phyloP scores from a whole-genome alignment of 1,284 basidiomycete species.

The Ustilago trichophora region DNA sequence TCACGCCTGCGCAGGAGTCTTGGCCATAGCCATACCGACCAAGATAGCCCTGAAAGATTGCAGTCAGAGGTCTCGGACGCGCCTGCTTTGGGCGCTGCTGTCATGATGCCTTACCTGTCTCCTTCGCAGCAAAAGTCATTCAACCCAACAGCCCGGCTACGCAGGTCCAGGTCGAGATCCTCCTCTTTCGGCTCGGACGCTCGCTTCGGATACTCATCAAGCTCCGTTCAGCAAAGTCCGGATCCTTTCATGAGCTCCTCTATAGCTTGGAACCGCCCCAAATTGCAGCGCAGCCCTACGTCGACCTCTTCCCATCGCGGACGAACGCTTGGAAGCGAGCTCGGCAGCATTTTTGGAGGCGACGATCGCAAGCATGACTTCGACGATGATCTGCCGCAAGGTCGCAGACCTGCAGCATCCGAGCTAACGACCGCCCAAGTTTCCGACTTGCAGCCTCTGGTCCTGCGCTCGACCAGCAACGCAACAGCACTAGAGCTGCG shows the following conservation, averaged over 20 bases:
- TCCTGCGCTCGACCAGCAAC: slow-evolving; percentile 1
- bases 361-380: slow-evolving; percentile 44
- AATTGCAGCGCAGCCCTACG: slow-evolving; percentile 2
- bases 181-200: slow-evolving; percentile 23
- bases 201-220: not conserved
- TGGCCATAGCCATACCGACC: not conserved
- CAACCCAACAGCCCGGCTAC: slow-evolving; percentile 22
- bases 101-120: not conserved
- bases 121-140: slow-evolving; percentile 16
- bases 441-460: slow-evolving; percentile 8
- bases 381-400: slow-evolving; percentile 36
- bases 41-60: not conserved
- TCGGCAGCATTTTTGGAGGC: slow-evolving; percentile 57
- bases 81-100: not conserved
- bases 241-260: slow-evolving; percentile 17
- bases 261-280: slow-evolving; percentile 1
- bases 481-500: slow-evolving; percentile 1
- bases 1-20: not conserved
- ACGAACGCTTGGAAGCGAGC: slow-evolving; percentile 54
- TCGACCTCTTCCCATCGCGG: slow-evolving; percentile 23
- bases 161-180: slow-evolving; percentile 23
- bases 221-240: not conserved
- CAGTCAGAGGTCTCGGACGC: not conserved
- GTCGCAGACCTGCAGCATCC: slow-evolving; percentile 6
- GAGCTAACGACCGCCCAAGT: not conserved